A percentile compares a stretch with the other conserved stretches of the same genome.
Evolutionary conservation across 768 basidiomycete species (phyloP).

Genomic region (Dentipellis sp.): DNA sequence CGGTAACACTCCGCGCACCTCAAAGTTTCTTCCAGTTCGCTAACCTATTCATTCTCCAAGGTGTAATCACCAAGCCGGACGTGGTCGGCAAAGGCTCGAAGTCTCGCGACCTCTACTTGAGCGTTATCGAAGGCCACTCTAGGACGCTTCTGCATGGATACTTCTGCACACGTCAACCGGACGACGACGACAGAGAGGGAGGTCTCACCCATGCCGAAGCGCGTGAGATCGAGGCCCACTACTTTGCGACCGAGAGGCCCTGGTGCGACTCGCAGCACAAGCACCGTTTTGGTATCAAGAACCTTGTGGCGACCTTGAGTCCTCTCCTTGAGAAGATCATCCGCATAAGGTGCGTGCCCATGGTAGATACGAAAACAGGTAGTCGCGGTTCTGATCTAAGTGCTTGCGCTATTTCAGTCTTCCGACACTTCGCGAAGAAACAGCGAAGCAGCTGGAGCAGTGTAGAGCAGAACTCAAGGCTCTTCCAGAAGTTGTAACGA

Average conservation of each 20-base stretch:
- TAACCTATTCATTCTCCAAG: conserved; percentile 17
- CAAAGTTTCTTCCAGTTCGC: background rate
- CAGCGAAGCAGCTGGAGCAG: conserved; percentile 16
- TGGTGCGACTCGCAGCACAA: conserved; percentile 24
- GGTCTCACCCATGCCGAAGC: conserved; percentile 24
- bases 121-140: conserved; percentile 28
- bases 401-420: background rate
- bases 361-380: background rate
- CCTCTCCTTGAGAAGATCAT: conserved; percentile 29
- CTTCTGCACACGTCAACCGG: conserved; percentile 35
- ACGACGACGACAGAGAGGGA: conserved; percentile 24
- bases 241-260: conserved; percentile 26
- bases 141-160: conserved; percentile 33
- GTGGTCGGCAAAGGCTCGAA: conserved; percentile 25
- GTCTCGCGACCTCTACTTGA: conserved; percentile 28
- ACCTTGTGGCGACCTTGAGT: conserved; percentile 27
- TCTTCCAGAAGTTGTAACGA: conserved; percentile 22
- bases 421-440: conserved; percentile 22
- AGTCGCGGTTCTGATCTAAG: background rate
- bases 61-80: conserved; percentile 45
- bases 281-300: conserved; percentile 28
- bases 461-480: conserved; percentile 19
- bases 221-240: conserved; percentile 24
- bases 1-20: conserved; percentile 23
- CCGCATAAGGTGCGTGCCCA: conserved; percentile 14